phyloP scores from a whole-genome alignment of 176 grass and related monocot species.

The Cenchrus purpureus region DNA sequence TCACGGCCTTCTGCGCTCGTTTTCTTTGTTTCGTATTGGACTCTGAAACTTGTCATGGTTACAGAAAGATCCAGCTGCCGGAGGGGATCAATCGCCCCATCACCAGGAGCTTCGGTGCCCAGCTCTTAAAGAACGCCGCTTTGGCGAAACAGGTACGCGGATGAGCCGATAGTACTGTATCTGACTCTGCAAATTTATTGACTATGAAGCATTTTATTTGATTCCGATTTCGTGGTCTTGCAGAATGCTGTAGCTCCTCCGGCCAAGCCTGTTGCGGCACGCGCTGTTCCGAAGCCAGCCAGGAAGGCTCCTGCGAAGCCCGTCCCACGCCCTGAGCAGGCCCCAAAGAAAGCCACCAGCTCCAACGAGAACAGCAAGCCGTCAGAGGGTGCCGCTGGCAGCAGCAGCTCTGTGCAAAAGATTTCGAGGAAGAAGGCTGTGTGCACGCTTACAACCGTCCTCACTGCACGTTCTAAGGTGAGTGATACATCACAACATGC shows the following conservation, averaged over 20 bases:
- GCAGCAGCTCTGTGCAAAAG: background rate
- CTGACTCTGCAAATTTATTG: background rate
- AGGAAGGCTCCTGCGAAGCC: slow-evolving; percentile 54
- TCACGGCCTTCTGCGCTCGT: background rate
- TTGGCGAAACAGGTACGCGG: slow-evolving; percentile 49
- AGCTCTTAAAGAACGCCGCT: slow-evolving; percentile 56
- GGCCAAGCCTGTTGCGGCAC: slow-evolving; percentile 16
- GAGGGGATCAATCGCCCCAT: slow-evolving; percentile 59
- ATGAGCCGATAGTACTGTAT: background rate
- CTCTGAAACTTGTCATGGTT: background rate
- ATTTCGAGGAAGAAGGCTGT: slow-evolving; percentile 63
- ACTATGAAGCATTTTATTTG: background rate
- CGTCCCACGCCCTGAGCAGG: slow-evolving; percentile 33
- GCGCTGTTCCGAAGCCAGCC: slow-evolving; percentile 39
- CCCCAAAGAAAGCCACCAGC: slow-evolving; percentile 43
- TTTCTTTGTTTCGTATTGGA: background rate
- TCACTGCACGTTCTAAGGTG: slow-evolving; percentile 88
- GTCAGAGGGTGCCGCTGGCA: background rate
- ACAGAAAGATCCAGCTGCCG: slow-evolving; percentile 49
- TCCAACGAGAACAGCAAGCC: slow-evolving; percentile 21
- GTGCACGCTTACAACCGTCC: slow-evolving; percentile 67
- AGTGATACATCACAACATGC: background rate
- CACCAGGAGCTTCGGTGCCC: slow-evolving; percentile 63
- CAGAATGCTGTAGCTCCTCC: slow-evolving; percentile 29
- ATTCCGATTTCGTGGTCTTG: background rate